A percentile compares a stretch with the other conserved stretches of the same genome.
Conservation (phyloP, 129 eudicot genomes). For the Helianthus annuus region DNA sequence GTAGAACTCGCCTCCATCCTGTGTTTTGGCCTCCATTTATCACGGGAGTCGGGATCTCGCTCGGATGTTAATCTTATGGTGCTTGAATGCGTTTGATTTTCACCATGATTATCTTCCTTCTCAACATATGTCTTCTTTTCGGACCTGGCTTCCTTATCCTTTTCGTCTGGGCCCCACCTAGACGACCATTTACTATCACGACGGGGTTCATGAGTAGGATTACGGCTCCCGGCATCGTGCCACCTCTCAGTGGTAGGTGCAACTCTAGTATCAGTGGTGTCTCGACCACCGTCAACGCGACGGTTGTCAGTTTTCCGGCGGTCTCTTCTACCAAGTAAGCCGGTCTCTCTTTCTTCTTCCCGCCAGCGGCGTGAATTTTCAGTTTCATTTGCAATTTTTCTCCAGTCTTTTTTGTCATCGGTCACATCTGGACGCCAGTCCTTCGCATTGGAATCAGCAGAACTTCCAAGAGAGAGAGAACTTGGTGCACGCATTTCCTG, state of each 20-base stretch:
- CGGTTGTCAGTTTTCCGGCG: conserved; percentile 77
- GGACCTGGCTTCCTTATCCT: conserved; percentile 70
- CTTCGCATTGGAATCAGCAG: conserved; percentile 69
- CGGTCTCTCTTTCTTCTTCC: conserved; percentile 99
- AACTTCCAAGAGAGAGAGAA: conserved; percentile 82
- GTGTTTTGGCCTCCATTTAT: conserved; percentile 98
- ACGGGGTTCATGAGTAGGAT: conserved; percentile 52
- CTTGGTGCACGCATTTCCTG: conserved; percentile 91
- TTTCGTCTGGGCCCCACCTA: conserved; percentile 98
- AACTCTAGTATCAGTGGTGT: conserved; percentile 51
- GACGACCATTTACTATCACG: conserved; percentile 95
- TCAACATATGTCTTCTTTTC: conserved; percentile 67
- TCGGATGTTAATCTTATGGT: conserved; percentile 55
- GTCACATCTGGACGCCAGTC: conserved; percentile 74
- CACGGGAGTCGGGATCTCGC: conserved; percentile 86
- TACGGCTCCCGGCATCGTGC: conserved; percentile 71
- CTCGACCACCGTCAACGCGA: conserved; percentile 73
- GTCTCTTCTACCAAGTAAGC: conserved; percentile 90
- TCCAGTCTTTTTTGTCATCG: conserved; percentile 92
- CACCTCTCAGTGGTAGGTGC: conserved; percentile 71
- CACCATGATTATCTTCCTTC: conserved; percentile 69
- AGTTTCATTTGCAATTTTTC: conserved; percentile 57
- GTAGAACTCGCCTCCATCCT: conserved; percentile 72
- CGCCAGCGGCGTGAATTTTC: conserved; percentile 97
- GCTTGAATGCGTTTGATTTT: conserved; percentile 47